Base-by-base conservation (phyloP, 164 flowering plant species). In the Santalum album region DNA sequence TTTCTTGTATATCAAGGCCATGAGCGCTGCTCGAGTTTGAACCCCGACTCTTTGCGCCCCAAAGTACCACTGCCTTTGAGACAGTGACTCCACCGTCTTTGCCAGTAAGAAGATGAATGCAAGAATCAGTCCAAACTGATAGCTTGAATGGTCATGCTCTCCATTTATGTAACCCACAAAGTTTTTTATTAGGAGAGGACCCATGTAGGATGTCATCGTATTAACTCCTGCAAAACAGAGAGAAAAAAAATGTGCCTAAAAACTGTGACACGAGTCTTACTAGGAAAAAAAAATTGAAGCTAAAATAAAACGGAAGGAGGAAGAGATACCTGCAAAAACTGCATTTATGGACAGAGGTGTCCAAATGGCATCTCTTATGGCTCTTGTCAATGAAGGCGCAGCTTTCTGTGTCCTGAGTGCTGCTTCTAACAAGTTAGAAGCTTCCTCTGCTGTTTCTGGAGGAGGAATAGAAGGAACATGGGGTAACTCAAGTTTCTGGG, bases 21-120 rank as follows among this genome's bases (percentile, higher is more conserved):
- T 77, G 1, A 83, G 77, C 48, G 87, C 85, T 29, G 92, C 82
- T 25, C 80, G 65, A 2, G 84, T 77, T 43, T 77, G 70, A 45
- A 81, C 68, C 2, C 97, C 92, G 29, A 84, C 74, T 3, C 78
- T 69, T 2, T 72, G 78, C 26, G 88, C 88, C 32, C 97, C 97
- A 52, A 87, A 90, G 49, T 81, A 84, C 97, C 88, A 90, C 58
- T 78, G 87, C 48, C 92, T 61, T 52, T 90, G 95, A 48, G 88
- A 73, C 35, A 87, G 64, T 0, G 95, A 86, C 56, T 86, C 97
- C n/a, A 81, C 58, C 1, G 77, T 77, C 71, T 90, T 90, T 12
- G 84, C 66, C 6, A 79, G 42, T 62, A 90, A 83, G 73, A 90
- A 77, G 54, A 76, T 32, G 26, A 75, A 55, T 22, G 90, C 78